phyloP scores from a whole-genome alignment of 768 basidiomycete species.

The Gloeophyllum trabeum region DNA sequence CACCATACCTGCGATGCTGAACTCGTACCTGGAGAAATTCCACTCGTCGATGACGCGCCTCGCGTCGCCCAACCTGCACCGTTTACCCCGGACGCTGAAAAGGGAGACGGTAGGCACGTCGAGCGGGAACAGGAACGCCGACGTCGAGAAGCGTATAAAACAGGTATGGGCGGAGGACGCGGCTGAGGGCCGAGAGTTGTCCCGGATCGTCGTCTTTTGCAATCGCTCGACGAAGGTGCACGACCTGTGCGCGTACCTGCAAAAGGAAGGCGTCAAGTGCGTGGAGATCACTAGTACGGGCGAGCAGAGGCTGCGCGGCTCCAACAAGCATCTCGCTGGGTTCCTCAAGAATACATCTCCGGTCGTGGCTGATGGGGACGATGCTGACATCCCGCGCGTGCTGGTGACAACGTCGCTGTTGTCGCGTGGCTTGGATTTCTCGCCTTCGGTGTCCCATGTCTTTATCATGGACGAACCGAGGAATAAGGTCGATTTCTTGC shows the following conservation, averaged over 20 bases:
- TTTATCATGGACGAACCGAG: slow-evolving; percentile 83
- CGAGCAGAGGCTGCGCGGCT: slow-evolving; percentile 48
- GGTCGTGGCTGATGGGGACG: slow-evolving; percentile 1
- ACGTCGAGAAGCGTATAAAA: slow-evolving; percentile 66
- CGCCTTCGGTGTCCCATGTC: slow-evolving; percentile 68
- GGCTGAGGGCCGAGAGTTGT: slow-evolving; percentile 21
- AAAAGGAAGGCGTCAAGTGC: slow-evolving; percentile 48
- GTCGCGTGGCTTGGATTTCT: slow-evolving; percentile 84
- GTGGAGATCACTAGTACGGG: slow-evolving; percentile 56
- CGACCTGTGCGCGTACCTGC: slow-evolving; percentile 46
- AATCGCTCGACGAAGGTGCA: slow-evolving; percentile 66
- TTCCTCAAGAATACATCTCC: slow-evolving; percentile 37
- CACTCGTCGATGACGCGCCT: slow-evolving; percentile 64
- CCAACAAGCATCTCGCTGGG: slow-evolving; percentile 64
- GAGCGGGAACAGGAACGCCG: slow-evolving; percentile 71
- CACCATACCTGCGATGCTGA: slow-evolving; percentile 73
- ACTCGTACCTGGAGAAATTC: slow-evolving; percentile 45
- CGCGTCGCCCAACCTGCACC: slow-evolving; percentile 72
- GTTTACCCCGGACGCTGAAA: slow-evolving; percentile 56
- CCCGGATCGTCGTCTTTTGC: slow-evolving; percentile 75
- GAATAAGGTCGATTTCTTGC: slow-evolving; percentile 87
- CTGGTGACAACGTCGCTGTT: slow-evolving; percentile 87
- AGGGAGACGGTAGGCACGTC: slow-evolving; percentile 70
- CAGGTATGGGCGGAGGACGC: slow-evolving; percentile 68
- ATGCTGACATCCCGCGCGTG: slow-evolving; percentile 37